These are phyloP conservation scores for Peronospora farinosa DNA, from an alignment of 352 stramenopile species.

Conservation along the genomic window DNA sequence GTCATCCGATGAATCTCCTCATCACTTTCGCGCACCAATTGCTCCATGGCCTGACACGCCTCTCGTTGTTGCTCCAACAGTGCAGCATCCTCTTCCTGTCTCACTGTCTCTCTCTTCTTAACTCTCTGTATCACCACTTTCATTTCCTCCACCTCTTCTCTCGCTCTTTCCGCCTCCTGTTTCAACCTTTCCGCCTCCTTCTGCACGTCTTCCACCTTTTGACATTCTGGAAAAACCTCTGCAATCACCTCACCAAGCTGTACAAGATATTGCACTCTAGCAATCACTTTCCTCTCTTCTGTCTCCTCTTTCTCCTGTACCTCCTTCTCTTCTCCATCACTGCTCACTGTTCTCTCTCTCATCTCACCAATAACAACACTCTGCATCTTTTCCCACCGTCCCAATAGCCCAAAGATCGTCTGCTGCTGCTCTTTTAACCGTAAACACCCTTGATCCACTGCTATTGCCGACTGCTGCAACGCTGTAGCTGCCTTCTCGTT, in stretches of 20 bases:
- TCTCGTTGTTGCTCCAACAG: slow-evolving; percentile 38
- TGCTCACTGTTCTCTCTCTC: not conserved
- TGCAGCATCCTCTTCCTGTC: slow-evolving; percentile 36
- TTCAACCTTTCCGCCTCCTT: slow-evolving; percentile 9
- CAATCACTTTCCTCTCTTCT: slow-evolving; percentile 10
- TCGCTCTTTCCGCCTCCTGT: slow-evolving; percentile 5
- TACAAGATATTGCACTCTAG: slow-evolving; percentile 14
- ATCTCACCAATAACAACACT: slow-evolving; percentile 3
- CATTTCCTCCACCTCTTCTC: slow-evolving; percentile 7
- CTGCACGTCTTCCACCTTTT: slow-evolving; percentile 14
- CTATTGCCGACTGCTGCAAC: slow-evolving; percentile 46
- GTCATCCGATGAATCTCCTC: slow-evolving; percentile 39
- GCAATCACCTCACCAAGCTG: slow-evolving; percentile 18
- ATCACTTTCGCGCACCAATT: slow-evolving; percentile 36
- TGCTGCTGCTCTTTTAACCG: slow-evolving; percentile 48
- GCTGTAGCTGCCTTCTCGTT: slow-evolving; percentile 48
- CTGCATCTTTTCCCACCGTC: slow-evolving; percentile 23
- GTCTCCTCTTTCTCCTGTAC: slow-evolving; percentile 11
- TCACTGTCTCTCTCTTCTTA: slow-evolving; percentile 21
- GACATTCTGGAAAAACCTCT: slow-evolving; percentile 15
- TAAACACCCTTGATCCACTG: slow-evolving; percentile 31
- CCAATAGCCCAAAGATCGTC: slow-evolving; percentile 37
- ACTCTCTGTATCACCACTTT: slow-evolving; percentile 31
- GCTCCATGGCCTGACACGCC: slow-evolving; percentile 40
- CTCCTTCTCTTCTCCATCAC: slow-evolving; percentile 3